phyloP scores from a whole-genome alignment of 257 asterid species.

The Fraxinus excelsior region DNA sequence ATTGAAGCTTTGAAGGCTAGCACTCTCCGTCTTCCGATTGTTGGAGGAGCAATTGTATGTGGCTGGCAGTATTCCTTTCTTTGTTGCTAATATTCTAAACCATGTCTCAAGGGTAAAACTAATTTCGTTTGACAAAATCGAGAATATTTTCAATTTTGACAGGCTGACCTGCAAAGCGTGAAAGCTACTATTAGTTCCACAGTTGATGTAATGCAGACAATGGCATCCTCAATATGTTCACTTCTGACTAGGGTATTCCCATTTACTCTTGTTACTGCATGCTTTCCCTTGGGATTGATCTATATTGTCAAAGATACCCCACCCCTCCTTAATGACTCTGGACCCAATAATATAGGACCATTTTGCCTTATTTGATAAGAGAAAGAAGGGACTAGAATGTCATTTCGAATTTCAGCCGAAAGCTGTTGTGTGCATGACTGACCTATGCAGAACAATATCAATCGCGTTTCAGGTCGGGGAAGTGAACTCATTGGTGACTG shows the following conservation, averaged over 20 bases:
- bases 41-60: conserved; percentile 82
- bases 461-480: conserved; percentile 60
- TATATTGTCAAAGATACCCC: background rate
- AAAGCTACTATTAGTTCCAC: conserved; percentile 79
- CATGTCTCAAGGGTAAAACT: background rate
- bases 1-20: conserved; percentile 91
- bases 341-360: no score
- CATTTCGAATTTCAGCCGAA: no score
- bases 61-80: background rate
- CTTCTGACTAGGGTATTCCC: conserved; percentile 65
- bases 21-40: conserved; percentile 87
- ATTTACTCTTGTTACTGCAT: background rate
- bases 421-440: no score
- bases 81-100: background rate
- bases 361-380: no score
- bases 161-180: conserved; percentile 75
- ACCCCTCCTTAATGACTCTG: no score
- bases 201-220: conserved; percentile 73
- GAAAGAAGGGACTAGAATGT: no score
- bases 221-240: conserved; percentile 54
- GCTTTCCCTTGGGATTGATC: background rate
- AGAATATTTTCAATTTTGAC: conserved; percentile 27
- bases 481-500: conserved; percentile 55
- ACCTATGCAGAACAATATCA: conserved; percentile 3
- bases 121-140: conserved; percentile 18